Evolutionary conservation across 2,329 filamentous ascomycete genomes (phyloP).

Genomic region (Domatiomyces catenatus): DNA sequence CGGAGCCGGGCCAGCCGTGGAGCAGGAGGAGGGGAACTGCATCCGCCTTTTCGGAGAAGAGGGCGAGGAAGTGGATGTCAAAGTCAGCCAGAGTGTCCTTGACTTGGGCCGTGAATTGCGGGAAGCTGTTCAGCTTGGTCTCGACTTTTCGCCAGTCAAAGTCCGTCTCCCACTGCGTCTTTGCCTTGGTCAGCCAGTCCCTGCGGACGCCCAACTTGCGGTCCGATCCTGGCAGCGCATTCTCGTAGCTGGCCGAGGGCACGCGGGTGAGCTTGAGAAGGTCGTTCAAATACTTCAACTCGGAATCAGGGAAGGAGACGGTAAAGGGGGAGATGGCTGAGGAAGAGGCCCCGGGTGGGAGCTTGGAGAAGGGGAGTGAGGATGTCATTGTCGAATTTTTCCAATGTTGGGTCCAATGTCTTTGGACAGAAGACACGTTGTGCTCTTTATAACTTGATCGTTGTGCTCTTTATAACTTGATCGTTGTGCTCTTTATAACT

Average conservation of each 20-base stretch:
- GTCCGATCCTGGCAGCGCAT: constrained; percentile 2
- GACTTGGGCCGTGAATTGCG: constrained; percentile 33
- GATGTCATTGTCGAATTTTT: neutral
- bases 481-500: no score
- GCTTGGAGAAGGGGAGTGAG: neutral
- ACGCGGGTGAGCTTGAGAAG: constrained; percentile 4
- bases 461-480: no score
- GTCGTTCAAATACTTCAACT: constrained; percentile 1
- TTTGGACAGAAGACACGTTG: no score
- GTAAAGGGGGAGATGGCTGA: neutral
- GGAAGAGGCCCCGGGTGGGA: neutral
- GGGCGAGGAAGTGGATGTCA: constrained; percentile 33
- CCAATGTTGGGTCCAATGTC: neutral
- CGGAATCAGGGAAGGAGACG: neutral
- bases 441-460: no score
- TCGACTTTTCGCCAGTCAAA: constrained; percentile 15
- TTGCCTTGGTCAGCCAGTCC: constrained; percentile 7
- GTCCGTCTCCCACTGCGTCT: constrained; percentile 4
- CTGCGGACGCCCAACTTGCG: constrained; percentile 2
- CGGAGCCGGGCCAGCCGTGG: constrained; percentile 28
- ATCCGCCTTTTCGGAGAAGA: constrained; percentile 37
- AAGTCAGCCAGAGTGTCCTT: constrained; percentile 24
- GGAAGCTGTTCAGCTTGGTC: constrained; percentile 34
- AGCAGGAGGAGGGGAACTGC: constrained; percentile 37
- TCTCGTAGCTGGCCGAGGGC: constrained; percentile 4